Base-by-base conservation (phyloP, 768 basidiomycete genomes). In the Filobasidium wieringae region DNA sequence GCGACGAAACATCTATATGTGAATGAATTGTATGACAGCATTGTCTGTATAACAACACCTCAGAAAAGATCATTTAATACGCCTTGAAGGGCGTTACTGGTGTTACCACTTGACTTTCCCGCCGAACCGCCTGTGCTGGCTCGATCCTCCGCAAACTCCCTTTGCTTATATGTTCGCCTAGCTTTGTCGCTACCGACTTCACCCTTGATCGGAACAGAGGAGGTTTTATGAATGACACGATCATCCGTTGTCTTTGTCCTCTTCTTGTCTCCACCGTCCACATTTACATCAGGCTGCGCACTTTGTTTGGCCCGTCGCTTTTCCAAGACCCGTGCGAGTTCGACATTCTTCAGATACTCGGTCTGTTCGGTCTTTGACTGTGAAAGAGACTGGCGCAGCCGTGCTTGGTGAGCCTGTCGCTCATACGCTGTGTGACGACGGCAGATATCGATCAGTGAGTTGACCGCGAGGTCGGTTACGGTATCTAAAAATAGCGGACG, bases 281-380 rank as follows among this genome's bases (percentile, higher is more conserved):
- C 55, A 24, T 29, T 15, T 17, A 33, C 61, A 19, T 51, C 63
- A 11, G 37, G 60, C 27, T 57, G 37, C 1, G 37, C 60, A 1
- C 55, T 64, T 51, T 69, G 69, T 63, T 69, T 75, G 19, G 66
- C 69, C 34, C 64, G 63, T 24, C 74, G 62, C 64, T 75, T 75
- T 37, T 74, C 66, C 12, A 75, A 60, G 43, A 92, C 83, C 11
- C 85, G 82, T 1, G 91, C 92, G 17, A 91, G 81, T 69, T 96
- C 93, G 29, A 99, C 95, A 60, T 95, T 92, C 71, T 81, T 82
- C 53, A 97, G 80, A 73, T 99, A 97, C 34, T 92, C 88, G 43
- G 82, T 82, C 70, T 99, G 92, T 74, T 97, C 95, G 30, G 80
- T 76, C 67, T 79, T 82, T 24, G 90, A 93, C 66, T 91, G 86